Conservation (phyloP, 352 stramenopile genomes). For the Pythium sp. region DNA sequence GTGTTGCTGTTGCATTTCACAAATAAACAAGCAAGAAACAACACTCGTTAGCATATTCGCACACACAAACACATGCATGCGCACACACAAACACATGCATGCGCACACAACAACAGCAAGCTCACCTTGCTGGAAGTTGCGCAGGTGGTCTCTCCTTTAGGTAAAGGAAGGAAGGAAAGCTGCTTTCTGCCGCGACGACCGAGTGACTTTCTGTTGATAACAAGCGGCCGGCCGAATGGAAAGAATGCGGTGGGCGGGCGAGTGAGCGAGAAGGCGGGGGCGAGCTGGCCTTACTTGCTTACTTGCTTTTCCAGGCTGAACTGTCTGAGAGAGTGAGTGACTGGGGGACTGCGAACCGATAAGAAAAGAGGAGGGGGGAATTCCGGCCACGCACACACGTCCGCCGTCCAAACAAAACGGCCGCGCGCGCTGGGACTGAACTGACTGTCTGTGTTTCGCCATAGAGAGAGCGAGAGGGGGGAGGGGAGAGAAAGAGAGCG, state of each 20-base stretch:
- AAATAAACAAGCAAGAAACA: not conserved
- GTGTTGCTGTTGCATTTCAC: not conserved
- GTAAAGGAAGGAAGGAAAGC: not conserved
- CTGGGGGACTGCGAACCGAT: slow-evolving; percentile 4
- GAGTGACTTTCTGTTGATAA: slow-evolving; percentile 9
- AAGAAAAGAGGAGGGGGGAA: slow-evolving; percentile 10
- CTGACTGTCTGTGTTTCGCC: slow-evolving; percentile 10
- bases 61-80: not conserved
- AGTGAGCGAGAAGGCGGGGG: not conserved
- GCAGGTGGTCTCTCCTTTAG: not conserved
- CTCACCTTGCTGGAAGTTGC: not conserved
- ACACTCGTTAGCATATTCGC: not conserved
- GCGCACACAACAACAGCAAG: not conserved
- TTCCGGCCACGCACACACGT: slow-evolving; percentile 7
- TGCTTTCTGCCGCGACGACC: slow-evolving; percentile 14
- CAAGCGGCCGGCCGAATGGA: not conserved
- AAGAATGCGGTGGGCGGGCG: not conserved
- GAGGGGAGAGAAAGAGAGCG: slow-evolving; percentile 2
- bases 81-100: not conserved
- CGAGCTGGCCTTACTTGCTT: not conserved
- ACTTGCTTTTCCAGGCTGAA: not conserved
- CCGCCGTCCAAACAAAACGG: slow-evolving; percentile 5
- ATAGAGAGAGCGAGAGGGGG: slow-evolving; percentile 10
- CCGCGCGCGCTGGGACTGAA: not conserved
- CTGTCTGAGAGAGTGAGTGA: slow-evolving; percentile 9